A percentile compares a stretch with the other conserved stretches of the same genome.
These are phyloP conservation scores for Sclerotinia subarctica DNA, from an alignment of 2,329 filamentous ascomycete genomes.

Conservation along the genomic window DNA sequence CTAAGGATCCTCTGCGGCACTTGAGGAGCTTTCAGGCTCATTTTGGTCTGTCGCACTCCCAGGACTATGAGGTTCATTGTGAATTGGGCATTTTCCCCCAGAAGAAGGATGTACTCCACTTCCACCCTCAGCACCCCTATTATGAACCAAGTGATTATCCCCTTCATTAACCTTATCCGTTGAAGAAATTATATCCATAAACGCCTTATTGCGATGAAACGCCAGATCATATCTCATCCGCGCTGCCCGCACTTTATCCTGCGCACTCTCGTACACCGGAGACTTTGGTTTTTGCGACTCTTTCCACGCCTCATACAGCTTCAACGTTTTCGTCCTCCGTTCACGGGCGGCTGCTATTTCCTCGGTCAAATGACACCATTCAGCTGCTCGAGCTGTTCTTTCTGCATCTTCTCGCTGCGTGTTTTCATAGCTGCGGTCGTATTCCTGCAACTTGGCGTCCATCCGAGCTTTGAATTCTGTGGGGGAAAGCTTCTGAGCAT, in stretches of 20 bases:
- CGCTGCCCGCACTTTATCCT: background rate
- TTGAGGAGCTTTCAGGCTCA: background rate
- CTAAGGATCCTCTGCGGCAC: background rate
- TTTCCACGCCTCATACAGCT: no score
- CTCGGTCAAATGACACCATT: no score
- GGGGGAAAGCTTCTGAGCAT: background rate
- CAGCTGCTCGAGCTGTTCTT: no score
- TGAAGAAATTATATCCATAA: background rate
- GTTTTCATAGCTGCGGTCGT: no score
- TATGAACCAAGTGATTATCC: background rate
- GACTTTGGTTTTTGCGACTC: background rate
- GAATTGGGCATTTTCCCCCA: background rate
- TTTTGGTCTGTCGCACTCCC: background rate
- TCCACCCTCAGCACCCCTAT: background rate
- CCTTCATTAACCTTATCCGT: background rate
- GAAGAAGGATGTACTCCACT: no score
- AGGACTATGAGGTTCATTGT: background rate
- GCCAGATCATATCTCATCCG: background rate
- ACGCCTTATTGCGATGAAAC: background rate
- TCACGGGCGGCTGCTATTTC: no score
- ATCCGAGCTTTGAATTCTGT: background rate
- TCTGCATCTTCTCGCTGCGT: background rate
- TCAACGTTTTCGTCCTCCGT: no score
- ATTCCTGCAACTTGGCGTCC: background rate
- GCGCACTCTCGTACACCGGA: background rate